A percentile compares a stretch with the other conserved stretches of the same genome.
phyloP scores from a whole-genome alignment of 192 early-diverging fungal species.

The Podila epigama region DNA sequence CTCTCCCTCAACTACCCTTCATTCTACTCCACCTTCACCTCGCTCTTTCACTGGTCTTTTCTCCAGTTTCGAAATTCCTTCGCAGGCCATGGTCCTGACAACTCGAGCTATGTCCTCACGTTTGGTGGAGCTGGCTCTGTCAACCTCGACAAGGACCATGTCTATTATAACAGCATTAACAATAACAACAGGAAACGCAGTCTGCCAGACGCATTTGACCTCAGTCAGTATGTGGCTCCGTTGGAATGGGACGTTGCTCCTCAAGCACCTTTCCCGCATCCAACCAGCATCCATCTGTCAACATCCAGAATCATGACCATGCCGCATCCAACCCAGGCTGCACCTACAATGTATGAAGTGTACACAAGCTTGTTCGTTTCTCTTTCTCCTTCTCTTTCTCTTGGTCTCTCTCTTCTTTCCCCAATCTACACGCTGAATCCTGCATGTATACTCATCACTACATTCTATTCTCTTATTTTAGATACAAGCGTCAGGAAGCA shows the following conservation, averaged over 20 bases:
- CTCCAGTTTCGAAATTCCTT: constrained; percentile 43
- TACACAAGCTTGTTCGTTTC: too few relatives aligned
- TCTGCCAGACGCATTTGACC: neutral
- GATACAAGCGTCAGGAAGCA: too few relatives aligned
- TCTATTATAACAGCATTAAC: neutral
- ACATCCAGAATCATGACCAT: too few relatives aligned
- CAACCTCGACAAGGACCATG: constrained; percentile 14
- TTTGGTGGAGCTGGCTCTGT: constrained; percentile 46
- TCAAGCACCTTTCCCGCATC: neutral
- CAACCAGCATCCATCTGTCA: too few relatives aligned
- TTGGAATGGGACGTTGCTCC: neutral
- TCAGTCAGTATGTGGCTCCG: neutral
- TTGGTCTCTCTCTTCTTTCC: too few relatives aligned
- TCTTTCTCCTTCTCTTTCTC: too few relatives aligned
- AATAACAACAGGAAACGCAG: neutral
- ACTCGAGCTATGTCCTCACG: constrained; percentile 19
- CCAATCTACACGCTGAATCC: too few relatives aligned
- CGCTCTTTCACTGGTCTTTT: constrained; percentile 58
- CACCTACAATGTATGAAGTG: too few relatives aligned
- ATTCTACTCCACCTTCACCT: constrained; percentile 55
- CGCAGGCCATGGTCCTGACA: constrained; percentile 36
- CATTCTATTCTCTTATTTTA: too few relatives aligned
- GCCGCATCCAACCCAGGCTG: too few relatives aligned
- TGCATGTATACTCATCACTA: too few relatives aligned
- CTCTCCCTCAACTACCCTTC: constrained; percentile 56